These are phyloP conservation scores for Ustilago hordei DNA, from an alignment of 1,284 basidiomycete genomes.

Conservation along the genomic window DNA sequence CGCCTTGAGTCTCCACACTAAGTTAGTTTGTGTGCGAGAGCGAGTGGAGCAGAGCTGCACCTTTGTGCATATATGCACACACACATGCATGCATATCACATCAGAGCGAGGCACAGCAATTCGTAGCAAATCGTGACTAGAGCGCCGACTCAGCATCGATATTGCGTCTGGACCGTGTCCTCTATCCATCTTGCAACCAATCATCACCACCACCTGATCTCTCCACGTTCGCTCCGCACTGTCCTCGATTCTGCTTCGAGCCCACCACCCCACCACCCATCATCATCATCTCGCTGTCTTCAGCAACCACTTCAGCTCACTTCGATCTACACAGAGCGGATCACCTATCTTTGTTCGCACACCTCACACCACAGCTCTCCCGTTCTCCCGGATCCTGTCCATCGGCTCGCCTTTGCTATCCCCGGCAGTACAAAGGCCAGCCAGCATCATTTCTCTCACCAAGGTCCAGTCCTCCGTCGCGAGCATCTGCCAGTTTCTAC, in stretches of 20 bases:
- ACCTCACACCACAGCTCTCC: neutral
- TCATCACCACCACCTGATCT: constrained; percentile 1
- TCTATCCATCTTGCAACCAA: neutral
- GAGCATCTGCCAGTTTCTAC: too few species aligned
- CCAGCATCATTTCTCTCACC: too few species aligned
- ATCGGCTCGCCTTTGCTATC: too few species aligned
- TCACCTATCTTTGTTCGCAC: neutral
- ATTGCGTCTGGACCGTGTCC: constrained; percentile 10
- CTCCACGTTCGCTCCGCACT: neutral
- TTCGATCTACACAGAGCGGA: neutral
- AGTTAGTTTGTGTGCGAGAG: neutral
- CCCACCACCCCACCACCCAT: neutral
- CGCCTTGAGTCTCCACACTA: neutral
- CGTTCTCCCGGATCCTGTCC: neutral
- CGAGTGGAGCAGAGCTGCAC: neutral
- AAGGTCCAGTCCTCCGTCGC: too few species aligned
- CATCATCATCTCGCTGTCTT: neutral
- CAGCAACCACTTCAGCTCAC: neutral
- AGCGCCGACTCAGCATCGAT: constrained; percentile 9
- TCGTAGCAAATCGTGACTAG: constrained; percentile 3
- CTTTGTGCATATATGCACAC: constrained; percentile 13
- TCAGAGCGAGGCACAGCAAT: neutral
- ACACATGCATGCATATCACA: constrained; percentile 2
- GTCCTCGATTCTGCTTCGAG: neutral
- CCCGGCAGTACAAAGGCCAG: too few species aligned